Evolutionary conservation across 2,329 filamentous ascomycete species (phyloP).

Genomic region (Fusarium protoensiforme): DNA sequence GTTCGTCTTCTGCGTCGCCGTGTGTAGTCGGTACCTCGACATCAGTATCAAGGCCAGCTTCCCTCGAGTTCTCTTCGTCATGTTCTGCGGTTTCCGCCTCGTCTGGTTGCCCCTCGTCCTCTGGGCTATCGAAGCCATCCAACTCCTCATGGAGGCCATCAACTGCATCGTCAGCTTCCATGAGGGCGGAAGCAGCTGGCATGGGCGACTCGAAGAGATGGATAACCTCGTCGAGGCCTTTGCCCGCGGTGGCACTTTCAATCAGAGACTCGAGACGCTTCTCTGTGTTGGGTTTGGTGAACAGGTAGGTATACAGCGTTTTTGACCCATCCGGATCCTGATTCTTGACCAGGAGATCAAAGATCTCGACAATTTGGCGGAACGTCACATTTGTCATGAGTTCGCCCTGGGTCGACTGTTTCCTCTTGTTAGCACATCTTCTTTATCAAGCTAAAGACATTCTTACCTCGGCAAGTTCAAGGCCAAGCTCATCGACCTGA

Average conservation of each 20-base stretch:
- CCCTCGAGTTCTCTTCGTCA: conserved; percentile 35
- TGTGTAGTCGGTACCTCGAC: not conserved
- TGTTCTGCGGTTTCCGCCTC: conserved; percentile 21
- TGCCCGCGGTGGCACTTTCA: conserved; percentile 55
- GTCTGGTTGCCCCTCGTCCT: conserved; percentile 33
- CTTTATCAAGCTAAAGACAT: not conserved
- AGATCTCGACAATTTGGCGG: conserved; percentile 55
- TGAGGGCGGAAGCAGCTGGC: conserved; percentile 18
- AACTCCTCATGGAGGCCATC: conserved; percentile 36
- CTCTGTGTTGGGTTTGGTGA: conserved; percentile 52
- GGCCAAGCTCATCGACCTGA: conserved; percentile 62
- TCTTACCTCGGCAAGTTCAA: conserved; percentile 64
- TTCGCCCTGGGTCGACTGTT: conserved; percentile 50
- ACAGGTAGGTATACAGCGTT: conserved; percentile 55
- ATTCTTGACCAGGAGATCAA: conserved; percentile 56
- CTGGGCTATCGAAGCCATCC: conserved; percentile 41
- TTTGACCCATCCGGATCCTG: conserved; percentile 53
- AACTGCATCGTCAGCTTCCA: conserved; percentile 27
- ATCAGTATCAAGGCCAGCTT: conserved; percentile 6
- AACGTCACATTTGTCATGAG: conserved; percentile 51
- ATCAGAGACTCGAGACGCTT: conserved; percentile 54
- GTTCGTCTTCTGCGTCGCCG: not conserved
- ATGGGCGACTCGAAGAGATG: conserved; percentile 50
- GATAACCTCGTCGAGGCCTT: conserved; percentile 54
- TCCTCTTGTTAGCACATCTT: conserved; percentile 39